Conservation (phyloP, 805 yeast species). For the Suhomyces faveliae region DNA sequence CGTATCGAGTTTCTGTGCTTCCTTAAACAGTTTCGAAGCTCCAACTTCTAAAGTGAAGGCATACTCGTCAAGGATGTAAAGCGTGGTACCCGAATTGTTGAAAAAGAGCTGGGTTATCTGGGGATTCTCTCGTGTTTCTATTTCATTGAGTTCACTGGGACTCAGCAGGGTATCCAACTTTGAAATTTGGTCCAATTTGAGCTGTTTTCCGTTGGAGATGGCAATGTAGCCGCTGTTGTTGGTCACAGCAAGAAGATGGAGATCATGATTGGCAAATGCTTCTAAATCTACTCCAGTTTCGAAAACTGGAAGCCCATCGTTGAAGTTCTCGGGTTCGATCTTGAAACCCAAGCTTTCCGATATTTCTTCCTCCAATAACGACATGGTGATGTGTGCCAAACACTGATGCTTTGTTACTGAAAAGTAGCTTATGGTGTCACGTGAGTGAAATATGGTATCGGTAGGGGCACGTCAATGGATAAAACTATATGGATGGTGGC, state of each 20-base stretch:
- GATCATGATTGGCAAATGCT: constrained; percentile 11
- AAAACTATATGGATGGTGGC: neutral
- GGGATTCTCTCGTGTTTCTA: constrained; percentile 14
- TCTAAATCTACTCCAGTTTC: constrained; percentile 29
- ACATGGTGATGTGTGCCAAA: neutral
- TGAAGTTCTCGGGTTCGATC: constrained; percentile 26
- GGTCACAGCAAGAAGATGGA: constrained; percentile 38
- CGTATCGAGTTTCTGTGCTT: neutral
- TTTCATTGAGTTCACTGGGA: constrained; percentile 15
- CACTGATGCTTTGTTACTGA: neutral
- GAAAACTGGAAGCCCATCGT: constrained; percentile 26
- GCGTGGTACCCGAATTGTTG: constrained; percentile 24
- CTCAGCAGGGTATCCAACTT: constrained; percentile 28
- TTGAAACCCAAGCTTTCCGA: constrained; percentile 49
- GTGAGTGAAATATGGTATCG: neutral
- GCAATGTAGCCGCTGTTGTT: constrained; percentile 30
- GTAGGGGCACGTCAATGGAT: neutral
- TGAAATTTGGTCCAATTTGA: constrained; percentile 35
- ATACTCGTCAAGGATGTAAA: constrained; percentile 16
- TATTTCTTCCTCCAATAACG: constrained; percentile 16
- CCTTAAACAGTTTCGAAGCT: neutral
- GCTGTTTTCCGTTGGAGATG: constrained; percentile 34
- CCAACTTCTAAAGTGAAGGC: neutral
- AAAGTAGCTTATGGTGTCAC: neutral
- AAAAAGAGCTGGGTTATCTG: constrained; percentile 30